Evolutionary conservation across 169 alveolate species (phyloP).

Genomic region (Plasmodium relictum): DNA sequence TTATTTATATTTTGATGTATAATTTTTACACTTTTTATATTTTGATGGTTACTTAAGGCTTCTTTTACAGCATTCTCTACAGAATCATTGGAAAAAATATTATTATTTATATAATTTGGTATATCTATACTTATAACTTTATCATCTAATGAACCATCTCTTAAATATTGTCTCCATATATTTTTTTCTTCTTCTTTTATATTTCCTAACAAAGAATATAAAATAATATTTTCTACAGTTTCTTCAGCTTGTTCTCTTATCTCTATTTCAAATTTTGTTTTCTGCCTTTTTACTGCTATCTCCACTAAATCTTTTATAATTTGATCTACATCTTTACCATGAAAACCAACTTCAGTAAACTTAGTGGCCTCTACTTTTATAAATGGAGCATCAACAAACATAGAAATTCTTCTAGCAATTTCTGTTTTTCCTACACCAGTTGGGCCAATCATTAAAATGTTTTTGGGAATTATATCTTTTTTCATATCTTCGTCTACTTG

Average conservation of each 20-base stretch:
- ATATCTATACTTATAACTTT: constrained; percentile 82
- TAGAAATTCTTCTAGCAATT: constrained; percentile 90
- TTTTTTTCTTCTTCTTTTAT: constrained; percentile 82
- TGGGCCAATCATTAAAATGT: constrained; percentile 91
- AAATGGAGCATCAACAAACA: constrained; percentile 91
- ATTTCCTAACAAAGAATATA: constrained; percentile 83
- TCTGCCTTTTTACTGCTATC: constrained; percentile 74
- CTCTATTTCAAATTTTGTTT: constrained; percentile 71
- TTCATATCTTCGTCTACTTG: constrained; percentile 81
- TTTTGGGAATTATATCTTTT: constrained; percentile 89
- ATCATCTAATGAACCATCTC: constrained; percentile 83
- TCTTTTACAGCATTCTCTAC: constrained; percentile 69
- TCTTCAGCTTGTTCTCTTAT: constrained; percentile 79
- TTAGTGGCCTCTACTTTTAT: constrained; percentile 94
- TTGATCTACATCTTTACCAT: constrained; percentile 92
- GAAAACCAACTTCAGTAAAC: constrained; percentile 94
- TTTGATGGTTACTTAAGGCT: constrained; percentile 74
- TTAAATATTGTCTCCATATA: constrained; percentile 83
- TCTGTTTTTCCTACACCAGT: constrained; percentile 94
- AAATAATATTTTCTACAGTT: constrained; percentile 82
- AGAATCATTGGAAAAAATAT: constrained; percentile 61
- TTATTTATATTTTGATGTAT: constrained; percentile 60
- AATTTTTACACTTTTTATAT: constrained; percentile 69
- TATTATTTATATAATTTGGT: constrained; percentile 68
- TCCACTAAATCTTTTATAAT: constrained; percentile 86